Evolutionary conservation across 2,329 filamentous ascomycete genomes (phyloP), one percentile per base, ranked within the genome.

Genomic region (Phialophora macrospora): DNA sequence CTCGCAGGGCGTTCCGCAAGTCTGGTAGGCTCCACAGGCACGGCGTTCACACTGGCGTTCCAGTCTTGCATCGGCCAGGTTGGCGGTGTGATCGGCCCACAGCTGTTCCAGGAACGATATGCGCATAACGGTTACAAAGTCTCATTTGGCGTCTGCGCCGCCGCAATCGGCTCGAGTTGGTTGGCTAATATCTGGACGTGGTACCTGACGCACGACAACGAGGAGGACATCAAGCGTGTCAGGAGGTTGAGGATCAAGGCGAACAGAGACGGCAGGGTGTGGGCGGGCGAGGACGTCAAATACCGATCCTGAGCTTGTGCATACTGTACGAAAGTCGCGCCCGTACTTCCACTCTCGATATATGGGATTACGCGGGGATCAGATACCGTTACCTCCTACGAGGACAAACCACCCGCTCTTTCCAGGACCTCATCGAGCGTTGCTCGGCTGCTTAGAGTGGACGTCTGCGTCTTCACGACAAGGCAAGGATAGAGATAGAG

Each of bases 41-140:
- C 82, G 0, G 82, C 82, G 0, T 84, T 84, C 70, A 77, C 80
- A 1, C 82, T 84, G 61, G 81, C 78, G 0, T 84, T 83, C 60
- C 80, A 82, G 58, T 83, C 83, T 67, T 81, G 78, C 63, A 82
- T 83, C 68, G 81, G 81, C 0, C 81, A 83, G 66, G 81, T 84
- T 20, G 82, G 81, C 3, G 81, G 80, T 17, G 80, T 80, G 1
- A 76, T 83, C 11, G 81, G 80, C 0, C 78, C 81, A 9, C 81
- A 83, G 70, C 77, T 83, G 24, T 84, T 83, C 68, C 73, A 75
- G 46, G 77, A 75, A 34, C 75, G 75, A 44, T 84, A 80, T 60
- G 80, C 80, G 7, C 81, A 80, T 1, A 75, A 76, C n/a, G 75
- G 77, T 24, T 83, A 84, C 68, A 77, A 74, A 30, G 72, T 77